Evolutionary conservation across 2,329 filamentous ascomycete species (phyloP).

Genomic region (Paradendryphiella salina): DNA sequence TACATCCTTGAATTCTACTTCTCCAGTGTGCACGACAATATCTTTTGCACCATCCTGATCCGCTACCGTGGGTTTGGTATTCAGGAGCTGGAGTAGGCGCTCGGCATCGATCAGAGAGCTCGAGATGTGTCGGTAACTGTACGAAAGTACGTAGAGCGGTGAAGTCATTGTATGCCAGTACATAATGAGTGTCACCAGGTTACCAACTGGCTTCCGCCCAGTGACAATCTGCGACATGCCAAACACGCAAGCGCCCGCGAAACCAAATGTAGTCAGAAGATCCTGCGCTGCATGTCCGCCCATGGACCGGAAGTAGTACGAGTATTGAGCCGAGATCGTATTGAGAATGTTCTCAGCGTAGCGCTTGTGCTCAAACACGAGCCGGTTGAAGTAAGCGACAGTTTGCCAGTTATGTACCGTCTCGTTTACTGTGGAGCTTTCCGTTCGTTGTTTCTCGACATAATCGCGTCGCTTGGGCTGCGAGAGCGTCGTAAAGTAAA

Average conservation of each 20-base stretch:
- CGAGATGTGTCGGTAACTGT: slow-evolving; percentile 54
- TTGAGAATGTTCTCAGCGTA: slow-evolving; percentile 51
- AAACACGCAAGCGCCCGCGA: slow-evolving; percentile 56
- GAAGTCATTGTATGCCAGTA: slow-evolving; percentile 61
- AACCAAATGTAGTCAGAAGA: slow-evolving; percentile 54
- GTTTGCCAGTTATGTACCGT: slow-evolving; percentile 64
- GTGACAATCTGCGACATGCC: slow-evolving; percentile 58
- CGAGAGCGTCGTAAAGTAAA: slow-evolving; percentile 50
- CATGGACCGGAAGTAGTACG: slow-evolving; percentile 39
- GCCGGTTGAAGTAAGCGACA: slow-evolving; percentile 62
- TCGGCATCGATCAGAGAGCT: slow-evolving; percentile 67
- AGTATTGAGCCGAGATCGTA: slow-evolving; percentile 43
- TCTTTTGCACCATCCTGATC: slow-evolving; percentile 47
- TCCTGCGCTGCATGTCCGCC: slow-evolving; percentile 50
- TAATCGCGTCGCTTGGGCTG: slow-evolving; percentile 47
- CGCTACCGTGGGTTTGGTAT: slow-evolving; percentile 59
- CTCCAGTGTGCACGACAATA: slow-evolving; percentile 53
- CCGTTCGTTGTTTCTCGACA: slow-evolving; percentile 53
- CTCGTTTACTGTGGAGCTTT: slow-evolving; percentile 61
- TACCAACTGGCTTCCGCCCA: slow-evolving; percentile 58
- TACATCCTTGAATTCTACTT: slow-evolving; percentile 60
- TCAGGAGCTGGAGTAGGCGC: slow-evolving; percentile 60
- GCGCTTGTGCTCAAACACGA: slow-evolving; percentile 56
- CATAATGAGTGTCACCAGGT: slow-evolving; percentile 66
- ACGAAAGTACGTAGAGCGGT: slow-evolving; percentile 57